Conservation (phyloP, 805 yeast species). For the Yamadazyma sp. region DNA sequence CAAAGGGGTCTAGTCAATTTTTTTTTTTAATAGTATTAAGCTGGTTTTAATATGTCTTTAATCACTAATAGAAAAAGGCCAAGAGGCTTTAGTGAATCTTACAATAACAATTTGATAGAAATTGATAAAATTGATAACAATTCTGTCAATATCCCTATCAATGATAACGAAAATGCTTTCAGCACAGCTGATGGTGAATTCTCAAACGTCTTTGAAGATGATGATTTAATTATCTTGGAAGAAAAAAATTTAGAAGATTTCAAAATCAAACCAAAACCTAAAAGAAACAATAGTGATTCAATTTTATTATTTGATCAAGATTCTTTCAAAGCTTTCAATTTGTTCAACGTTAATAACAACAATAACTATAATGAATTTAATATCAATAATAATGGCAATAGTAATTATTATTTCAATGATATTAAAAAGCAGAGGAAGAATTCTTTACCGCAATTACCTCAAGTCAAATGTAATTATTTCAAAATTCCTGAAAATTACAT, state of each 20-base stretch:
- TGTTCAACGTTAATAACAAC: slow-evolving; percentile 39
- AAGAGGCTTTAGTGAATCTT: slow-evolving; percentile 42
- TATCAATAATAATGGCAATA: slow-evolving; percentile 1
- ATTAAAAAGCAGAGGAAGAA: slow-evolving; percentile 37
- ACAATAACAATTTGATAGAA: slow-evolving; percentile 11
- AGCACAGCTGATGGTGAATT: slow-evolving; percentile 1
- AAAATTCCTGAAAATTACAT: slow-evolving; percentile 36
- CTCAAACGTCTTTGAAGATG: slow-evolving; percentile 23
- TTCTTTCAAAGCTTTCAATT: slow-evolving; percentile 40
- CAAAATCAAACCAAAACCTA: slow-evolving; percentile 14
- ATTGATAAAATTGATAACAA: slow-evolving; percentile 1
- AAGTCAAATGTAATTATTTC: slow-evolving; percentile 40
- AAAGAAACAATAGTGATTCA: slow-evolving; percentile 35
- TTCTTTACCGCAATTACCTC: slow-evolving; percentile 45
- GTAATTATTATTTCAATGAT: background rate
- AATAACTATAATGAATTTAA: background rate
- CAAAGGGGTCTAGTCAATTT: too few relatives aligned
- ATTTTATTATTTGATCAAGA: slow-evolving; percentile 33
- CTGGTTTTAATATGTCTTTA: too few relatives aligned
- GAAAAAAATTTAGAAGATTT: slow-evolving; percentile 23
- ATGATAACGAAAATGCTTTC: background rate
- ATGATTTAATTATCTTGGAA: slow-evolving; percentile 36
- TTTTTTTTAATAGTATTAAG: too few relatives aligned
- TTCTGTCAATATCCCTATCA: background rate
- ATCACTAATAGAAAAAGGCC: slow-evolving; percentile 45